Base-by-base conservation (phyloP, 352 stramenopile genomes). In the Pythium biforme region DNA sequence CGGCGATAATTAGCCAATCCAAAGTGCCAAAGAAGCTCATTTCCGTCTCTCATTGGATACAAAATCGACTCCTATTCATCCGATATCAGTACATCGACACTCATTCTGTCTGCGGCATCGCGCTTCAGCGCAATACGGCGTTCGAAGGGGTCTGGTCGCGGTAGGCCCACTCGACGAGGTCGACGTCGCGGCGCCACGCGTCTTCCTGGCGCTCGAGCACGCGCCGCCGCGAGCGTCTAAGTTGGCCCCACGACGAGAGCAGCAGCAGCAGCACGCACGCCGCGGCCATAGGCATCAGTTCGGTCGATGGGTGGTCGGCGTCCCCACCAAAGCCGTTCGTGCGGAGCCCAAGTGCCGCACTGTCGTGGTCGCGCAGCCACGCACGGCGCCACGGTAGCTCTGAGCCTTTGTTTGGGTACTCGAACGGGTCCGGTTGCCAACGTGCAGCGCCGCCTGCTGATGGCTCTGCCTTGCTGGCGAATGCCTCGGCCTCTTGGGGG, bases 91-190 rank as follows among this genome's bases (percentile, higher is more conserved):
- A 54, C 47, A 40, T 14, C 26, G 11, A 20, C 29, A 34, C 19
- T 45, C 39, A 19, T 19, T 19, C n/a, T n/a, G n/a, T 45, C 39
- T 45, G 39, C 41, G 41, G 17, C 39, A n/a, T 50, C 10, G 19
- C 10, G 23, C 20, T 40, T 41, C 51, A 58, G 20, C 49, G 48
- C 27, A 41, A n/a, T n/a, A 12, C 27, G 27, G 51, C 33, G 34
- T 27, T 55, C 20, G 51, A 22, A 10, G 17, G 31, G 9, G 51
- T 34, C 33, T 58, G 51, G n/a, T 48, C 51, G n/a, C 45, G 33
- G 51, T 58, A 58, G 20, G 51, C 51, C n/a, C 34, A 47, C 20
- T 58, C 51, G 10, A 58, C 15, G 19, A 58, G 23, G 34, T 58
- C 51, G 11, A 58, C 33, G 23, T 48, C 34, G 22, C 51, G n/a